Evolutionary conservation across 2,329 filamentous ascomycete species (phyloP).

Genomic region (Penicillium crustosum): DNA sequence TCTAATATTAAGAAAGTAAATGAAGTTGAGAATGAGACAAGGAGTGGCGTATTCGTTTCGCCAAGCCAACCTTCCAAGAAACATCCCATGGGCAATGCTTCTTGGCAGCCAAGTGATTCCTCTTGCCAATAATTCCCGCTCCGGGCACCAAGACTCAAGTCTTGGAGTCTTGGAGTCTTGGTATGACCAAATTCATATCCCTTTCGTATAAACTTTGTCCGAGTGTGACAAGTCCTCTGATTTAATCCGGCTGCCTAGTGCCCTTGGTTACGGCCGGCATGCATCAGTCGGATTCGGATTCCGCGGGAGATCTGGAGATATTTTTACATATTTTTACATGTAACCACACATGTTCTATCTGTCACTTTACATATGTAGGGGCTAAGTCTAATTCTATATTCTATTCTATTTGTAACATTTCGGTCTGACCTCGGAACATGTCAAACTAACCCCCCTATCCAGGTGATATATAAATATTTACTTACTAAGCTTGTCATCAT

Average conservation of each 20-base stretch:
- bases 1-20: not conserved
- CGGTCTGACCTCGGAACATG: not conserved
- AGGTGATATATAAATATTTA: not conserved
- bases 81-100: constrained; percentile 17
- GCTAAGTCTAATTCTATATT: no score
- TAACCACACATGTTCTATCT: not conserved
- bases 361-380: no score
- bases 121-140: constrained; percentile 29
- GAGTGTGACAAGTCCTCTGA: not conserved
- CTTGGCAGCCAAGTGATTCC: constrained; percentile 32
- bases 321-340: not conserved
- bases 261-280: not conserved
- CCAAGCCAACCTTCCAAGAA: constrained; percentile 19
- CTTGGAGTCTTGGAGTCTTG: constrained; percentile 18
- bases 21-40: not conserved
- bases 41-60: constrained; percentile 3
- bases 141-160: constrained; percentile 17
- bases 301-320: not conserved
- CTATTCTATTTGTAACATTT: not conserved
- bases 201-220: not conserved
- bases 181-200: constrained; percentile 11
- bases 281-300: constrained; percentile 6
- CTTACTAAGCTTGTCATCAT: not conserved
- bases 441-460: not conserved
- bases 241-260: constrained; percentile 13